These are phyloP conservation scores for Metroxylon sagu DNA, from an alignment of 176 grass and related monocot species.

Conservation along the genomic window DNA sequence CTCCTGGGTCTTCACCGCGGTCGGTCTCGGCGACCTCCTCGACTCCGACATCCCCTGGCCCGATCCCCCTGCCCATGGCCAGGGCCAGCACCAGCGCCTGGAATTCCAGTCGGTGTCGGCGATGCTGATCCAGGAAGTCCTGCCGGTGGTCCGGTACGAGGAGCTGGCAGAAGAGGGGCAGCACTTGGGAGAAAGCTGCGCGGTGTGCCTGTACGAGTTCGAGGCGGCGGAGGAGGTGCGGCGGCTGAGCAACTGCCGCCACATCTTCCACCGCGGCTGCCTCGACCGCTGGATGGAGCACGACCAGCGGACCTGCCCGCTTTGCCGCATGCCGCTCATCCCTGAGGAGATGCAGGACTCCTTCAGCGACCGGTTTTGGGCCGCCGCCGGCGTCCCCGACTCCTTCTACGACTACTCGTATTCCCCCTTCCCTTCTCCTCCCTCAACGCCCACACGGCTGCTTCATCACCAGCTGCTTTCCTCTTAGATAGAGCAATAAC, in stretches of 20 bases:
- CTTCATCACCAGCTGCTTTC: conserved; percentile 44
- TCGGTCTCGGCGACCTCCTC: conserved; percentile 74
- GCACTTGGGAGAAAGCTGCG: conserved; percentile 35
- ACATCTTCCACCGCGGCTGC: conserved; percentile 81
- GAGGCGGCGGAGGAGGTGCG: conserved; percentile 61
- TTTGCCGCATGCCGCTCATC: conserved; percentile 82
- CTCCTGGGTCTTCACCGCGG: conserved; percentile 51
- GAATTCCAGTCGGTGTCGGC: conserved; percentile 30
- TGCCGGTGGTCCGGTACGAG: conserved; percentile 62
- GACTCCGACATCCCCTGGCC: conserved; percentile 30
- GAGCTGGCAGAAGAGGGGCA: conserved; percentile 28
- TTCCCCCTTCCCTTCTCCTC: conserved; percentile 31
- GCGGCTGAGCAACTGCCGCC: conserved; percentile 69
- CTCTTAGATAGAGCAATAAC: too few relatives aligned
- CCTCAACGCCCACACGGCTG: conserved; percentile 24
- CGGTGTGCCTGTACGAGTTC: conserved; percentile 74
- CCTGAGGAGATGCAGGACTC: conserved; percentile 47
- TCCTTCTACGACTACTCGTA: conserved; percentile 53
- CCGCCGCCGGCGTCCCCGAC: conserved; percentile 28
- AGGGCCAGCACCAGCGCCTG: conserved; percentile 27
- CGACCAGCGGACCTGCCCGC: conserved; percentile 89
- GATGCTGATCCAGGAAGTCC: conserved; percentile 40
- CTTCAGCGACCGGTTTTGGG: conserved; percentile 23
- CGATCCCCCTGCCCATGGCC: conserved; percentile 2
- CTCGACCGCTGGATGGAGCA: conserved; percentile 90